Conservation (phyloP, 108 stramenopile genomes). For the Discostella pseudostelligera region DNA sequence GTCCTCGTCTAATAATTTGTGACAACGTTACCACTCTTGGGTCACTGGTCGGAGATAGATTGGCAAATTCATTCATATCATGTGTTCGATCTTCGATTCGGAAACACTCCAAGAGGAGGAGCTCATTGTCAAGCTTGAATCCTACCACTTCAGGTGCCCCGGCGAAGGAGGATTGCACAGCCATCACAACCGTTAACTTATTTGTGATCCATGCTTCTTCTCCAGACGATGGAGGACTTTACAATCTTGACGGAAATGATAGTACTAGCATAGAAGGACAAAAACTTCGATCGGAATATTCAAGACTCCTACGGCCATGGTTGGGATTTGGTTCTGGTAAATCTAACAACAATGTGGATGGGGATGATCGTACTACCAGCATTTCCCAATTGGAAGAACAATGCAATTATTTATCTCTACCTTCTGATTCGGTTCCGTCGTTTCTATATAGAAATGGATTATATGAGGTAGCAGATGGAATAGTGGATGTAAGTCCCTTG, state of each 20-base stretch:
- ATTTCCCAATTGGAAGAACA: slow-evolving; percentile 32
- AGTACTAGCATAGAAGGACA: slow-evolving; percentile 14
- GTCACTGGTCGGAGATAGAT: slow-evolving; percentile 44
- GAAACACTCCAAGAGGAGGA: not conserved
- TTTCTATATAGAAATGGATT: slow-evolving; percentile 59
- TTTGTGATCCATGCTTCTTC: slow-evolving; percentile 27
- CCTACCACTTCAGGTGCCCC: not conserved
- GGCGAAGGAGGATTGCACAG: not conserved
- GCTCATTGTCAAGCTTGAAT: slow-evolving; percentile 1
- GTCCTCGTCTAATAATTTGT: slow-evolving; percentile 53
- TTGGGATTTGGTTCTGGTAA: slow-evolving; percentile 30
- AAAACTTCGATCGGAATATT: slow-evolving; percentile 30
- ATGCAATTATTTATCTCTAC: slow-evolving; percentile 17
- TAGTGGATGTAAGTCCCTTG: slow-evolving; percentile 82
- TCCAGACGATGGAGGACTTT: slow-evolving; percentile 46
- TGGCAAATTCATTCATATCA: slow-evolving; percentile 55
- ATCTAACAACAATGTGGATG: not conserved
- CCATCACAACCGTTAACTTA: slow-evolving; percentile 17
- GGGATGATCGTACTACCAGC: not conserved
- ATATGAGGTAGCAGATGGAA: slow-evolving; percentile 66
- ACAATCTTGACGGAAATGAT: slow-evolving; percentile 18
- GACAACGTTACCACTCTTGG: slow-evolving; percentile 68
- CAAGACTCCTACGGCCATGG: slow-evolving; percentile 35
- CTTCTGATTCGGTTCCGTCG: slow-evolving; percentile 13
- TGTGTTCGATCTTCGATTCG: slow-evolving; percentile 39